Base-by-base conservation (phyloP, 352 stramenopile species). In the Phytophthora ohioensis region DNA sequence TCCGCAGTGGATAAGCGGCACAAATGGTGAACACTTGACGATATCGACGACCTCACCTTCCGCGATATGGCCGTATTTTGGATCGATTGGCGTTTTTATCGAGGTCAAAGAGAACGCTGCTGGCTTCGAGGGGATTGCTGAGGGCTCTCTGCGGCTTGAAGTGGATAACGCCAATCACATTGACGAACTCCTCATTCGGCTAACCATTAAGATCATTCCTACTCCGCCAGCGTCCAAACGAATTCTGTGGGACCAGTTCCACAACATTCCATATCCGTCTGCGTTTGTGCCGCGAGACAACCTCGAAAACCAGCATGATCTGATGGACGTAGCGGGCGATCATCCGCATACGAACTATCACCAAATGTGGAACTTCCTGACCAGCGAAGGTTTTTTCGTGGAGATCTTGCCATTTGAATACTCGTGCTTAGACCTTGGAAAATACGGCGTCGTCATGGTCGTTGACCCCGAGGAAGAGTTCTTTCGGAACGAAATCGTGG, bases 241-340 rank as follows among this genome's bases (percentile, higher is more conserved):
- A 6, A 84, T 97, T 35, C 67, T 97, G 2, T 97, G 91, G 90
- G 90, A 97, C 57, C 87, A 95, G 64, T 96, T 94, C 65, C 89
- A 94, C 49, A 97, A 93, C 58, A 85, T 97, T 49, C 80, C 86
- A 12, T 97, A 97, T 53, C 91, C 91, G 6, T 92, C 90, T 0
- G 85, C 80, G 6, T 97, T 93, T 62, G 75, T 94, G 1, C 88
- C 90, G 9, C 75, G 84, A 30, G 91, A 97, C 67, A 90, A 89
- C 34, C 75, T 96, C 3, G 78, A 92, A 64, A 84, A 82, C 36
- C 68, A 81, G 7, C 66, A 85, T 47, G 80, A 94, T 54, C 69
- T 88, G 31, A 81, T 97, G 34, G 88, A 96, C 61, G 79, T 79
- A 31, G 83, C 91, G 11, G 90, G 90, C 35, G 91, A 97, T 62